Conservation (phyloP, 176 grass and related monocot genomes). For the Musa troglodytarum region DNA sequence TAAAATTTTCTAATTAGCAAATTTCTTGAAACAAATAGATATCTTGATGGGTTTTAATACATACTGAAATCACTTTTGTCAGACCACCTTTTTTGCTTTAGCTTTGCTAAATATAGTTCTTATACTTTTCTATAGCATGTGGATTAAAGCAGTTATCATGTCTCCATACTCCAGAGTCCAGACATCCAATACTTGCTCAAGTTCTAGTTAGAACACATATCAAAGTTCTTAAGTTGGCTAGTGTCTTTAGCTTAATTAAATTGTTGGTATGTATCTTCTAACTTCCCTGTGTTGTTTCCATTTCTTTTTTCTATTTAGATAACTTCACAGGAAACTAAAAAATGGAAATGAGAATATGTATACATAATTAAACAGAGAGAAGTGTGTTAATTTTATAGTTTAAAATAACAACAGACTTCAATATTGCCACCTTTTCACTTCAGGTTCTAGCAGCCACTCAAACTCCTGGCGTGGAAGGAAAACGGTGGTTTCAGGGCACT, state of each 20-base stretch:
- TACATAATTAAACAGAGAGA: neutral
- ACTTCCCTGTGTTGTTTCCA: neutral
- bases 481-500: conserved; percentile 87
- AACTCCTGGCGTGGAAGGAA: conserved; percentile 55
- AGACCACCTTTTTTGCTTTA: too few species aligned
- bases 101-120: too few species aligned
- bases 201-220: neutral
- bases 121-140: neutral
- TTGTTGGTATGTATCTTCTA: neutral
- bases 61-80: too few species aligned
- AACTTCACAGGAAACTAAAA: neutral
- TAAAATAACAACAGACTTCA: neutral
- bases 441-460: conserved; percentile 89
- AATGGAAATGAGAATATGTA: neutral
- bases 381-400: neutral
- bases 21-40: too few species aligned
- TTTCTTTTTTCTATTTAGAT: neutral
- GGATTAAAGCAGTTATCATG: neutral
- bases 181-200: neutral
- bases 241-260: neutral
- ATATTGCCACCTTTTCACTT: conserved; percentile 11
- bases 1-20: too few species aligned
- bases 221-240: neutral
- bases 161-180: neutral
- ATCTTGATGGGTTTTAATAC: too few species aligned